Conservation (phyloP, 306 rosid genomes). For the Macrotyloma uniflorum region DNA sequence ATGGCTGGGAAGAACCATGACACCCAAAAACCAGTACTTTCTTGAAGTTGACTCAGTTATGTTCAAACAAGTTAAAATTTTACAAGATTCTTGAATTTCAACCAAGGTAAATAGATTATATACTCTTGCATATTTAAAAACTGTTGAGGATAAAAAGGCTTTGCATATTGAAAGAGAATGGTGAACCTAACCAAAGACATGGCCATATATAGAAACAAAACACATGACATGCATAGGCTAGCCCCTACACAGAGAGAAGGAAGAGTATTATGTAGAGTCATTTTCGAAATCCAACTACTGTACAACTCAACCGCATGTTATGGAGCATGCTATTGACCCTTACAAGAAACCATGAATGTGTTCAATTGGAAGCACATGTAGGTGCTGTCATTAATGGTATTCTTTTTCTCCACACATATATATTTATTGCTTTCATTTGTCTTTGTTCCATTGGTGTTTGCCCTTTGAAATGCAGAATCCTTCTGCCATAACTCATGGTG, state of each 20-base stretch:
- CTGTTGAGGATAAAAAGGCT: not conserved
- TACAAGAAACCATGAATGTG: not conserved
- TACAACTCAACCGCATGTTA: not conserved
- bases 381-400: not conserved
- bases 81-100: not conserved
- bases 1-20: not conserved
- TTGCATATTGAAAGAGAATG: not conserved
- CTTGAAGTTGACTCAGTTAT: not conserved
- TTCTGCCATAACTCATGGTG: not conserved
- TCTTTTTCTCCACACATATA: not conserved
- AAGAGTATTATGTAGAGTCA: not conserved
- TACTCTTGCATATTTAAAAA: not conserved
- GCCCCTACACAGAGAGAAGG: not conserved
- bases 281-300: not conserved
- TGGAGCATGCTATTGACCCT: not conserved
- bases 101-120: not conserved
- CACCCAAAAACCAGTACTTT: not conserved
- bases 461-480: not conserved
- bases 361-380: conserved; percentile 25
- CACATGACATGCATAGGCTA: not conserved
- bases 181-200: not conserved
- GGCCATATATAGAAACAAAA: not conserved
- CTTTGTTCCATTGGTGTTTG: conserved; percentile 5
- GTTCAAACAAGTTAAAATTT: not conserved
- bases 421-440: not conserved